A percentile compares a stretch with the other conserved stretches of the same genome.
phyloP scores from a whole-genome alignment of 129 eudicot species.

The Apium graveolens region DNA sequence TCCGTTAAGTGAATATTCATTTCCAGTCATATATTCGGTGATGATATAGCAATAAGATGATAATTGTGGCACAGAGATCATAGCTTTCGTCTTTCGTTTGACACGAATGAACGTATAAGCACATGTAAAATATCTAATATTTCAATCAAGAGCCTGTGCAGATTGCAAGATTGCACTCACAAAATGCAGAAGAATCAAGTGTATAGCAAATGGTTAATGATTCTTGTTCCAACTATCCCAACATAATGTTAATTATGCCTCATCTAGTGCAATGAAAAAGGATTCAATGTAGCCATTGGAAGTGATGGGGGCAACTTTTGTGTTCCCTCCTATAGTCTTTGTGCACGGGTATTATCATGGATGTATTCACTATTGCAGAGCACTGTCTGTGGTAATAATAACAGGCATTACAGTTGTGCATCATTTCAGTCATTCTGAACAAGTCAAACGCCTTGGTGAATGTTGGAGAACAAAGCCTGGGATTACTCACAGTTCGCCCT shows the following conservation, averaged over 20 bases:
- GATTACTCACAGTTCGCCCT: neutral
- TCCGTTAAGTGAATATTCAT: no score
- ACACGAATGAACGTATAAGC: neutral
- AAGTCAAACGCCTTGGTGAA: conserved; percentile 6
- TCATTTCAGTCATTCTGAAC: neutral
- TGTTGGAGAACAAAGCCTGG: conserved; percentile 5
- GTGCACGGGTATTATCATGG: conserved; percentile 9
- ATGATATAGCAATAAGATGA: neutral
- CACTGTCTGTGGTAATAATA: neutral
- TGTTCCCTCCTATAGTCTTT: conserved; percentile 1
- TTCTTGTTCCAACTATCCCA: neutral
- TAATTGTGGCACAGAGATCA: neutral
- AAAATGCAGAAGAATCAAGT: neutral
- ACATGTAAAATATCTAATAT: neutral
- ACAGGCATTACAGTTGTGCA: neutral
- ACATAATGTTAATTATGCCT: neutral
- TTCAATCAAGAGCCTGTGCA: neutral
- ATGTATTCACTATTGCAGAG: neutral
- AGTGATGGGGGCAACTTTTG: neutral
- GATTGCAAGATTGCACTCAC: neutral
- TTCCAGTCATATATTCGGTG: no score
- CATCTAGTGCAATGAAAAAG: conserved; percentile 6
- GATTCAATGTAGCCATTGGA: neutral
- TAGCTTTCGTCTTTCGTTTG: neutral
- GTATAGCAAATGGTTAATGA: neutral